Base-by-base conservation (phyloP, 192 early-diverging fungal genomes). In the Geranomyces variabilis region DNA sequence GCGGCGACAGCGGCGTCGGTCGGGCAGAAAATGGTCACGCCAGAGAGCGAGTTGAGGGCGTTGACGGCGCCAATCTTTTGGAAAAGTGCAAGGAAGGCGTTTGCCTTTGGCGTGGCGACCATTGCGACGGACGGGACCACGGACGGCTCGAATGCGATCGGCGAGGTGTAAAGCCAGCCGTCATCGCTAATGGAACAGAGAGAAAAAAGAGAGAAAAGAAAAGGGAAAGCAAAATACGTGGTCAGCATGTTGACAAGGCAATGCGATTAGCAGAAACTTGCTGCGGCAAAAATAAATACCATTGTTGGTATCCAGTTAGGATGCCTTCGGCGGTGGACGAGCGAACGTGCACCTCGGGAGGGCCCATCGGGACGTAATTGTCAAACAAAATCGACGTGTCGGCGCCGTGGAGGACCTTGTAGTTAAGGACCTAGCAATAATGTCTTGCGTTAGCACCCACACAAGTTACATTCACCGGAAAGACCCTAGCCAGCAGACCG, bases 11-110 rank as follows among this genome's bases (percentile, higher is more conserved):
- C 77, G 9, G 77, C 66, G 59, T 77, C 58, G 24, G 63, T 57
- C 12, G 80, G 80, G 22, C 66, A 77, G n/a, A 79, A 70, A 17
- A 79, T 67, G 22, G 77, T 81, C 28, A 61, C 70, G 21, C 47
- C 67, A 41, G 19, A 45, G 17, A 76, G 70, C 0, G 24, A 19
- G 44, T 67, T 48, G 22, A 80, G 66, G 5, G 70, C 71, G 15
- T 53, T 62, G 41, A 63, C 61, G n/a, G 68, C 59, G 31, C 48
- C 48, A 45, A 64, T 29, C n/a, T 46, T 24, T 17, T 17, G 13
- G 48, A 71, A 64, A 5, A 64, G 47, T 9, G 26, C 48, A 13
- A 48, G 19, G 61, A 71, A 71, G 26, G 46, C 13, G 30, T 46
- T 53, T 24, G 61, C 59, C 1, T 29, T 19, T 6, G 69, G 36